A percentile compares a stretch with the other conserved stretches of the same genome.
These are phyloP conservation scores for Calonectria hongkongensis DNA, from an alignment of 2,329 filamentous ascomycete genomes.

Conservation along the genomic window DNA sequence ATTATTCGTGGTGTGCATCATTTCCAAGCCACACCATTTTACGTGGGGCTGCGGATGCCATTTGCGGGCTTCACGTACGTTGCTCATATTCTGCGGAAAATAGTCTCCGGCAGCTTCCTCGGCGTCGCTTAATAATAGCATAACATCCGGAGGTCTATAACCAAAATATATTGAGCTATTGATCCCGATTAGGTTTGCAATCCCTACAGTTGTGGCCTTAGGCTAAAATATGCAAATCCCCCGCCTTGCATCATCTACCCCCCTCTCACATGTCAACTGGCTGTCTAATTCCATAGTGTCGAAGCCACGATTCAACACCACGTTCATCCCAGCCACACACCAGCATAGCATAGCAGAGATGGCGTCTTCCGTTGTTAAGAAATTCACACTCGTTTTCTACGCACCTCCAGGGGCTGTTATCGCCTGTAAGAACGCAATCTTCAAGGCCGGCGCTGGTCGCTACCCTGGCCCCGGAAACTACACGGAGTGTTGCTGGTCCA, in stretches of 20 bases:
- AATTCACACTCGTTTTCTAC: conserved; percentile 68
- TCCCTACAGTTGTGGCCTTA: conserved; percentile 21
- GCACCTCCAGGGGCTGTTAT: conserved; percentile 65
- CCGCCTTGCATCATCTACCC: conserved; percentile 7
- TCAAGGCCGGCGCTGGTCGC: conserved; percentile 72
- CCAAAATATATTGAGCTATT: not conserved
- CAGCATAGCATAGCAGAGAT: not conserved
- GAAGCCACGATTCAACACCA: not conserved
- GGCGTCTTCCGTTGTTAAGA: conserved; percentile 26
- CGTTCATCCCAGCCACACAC: not conserved
- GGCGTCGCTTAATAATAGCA: conserved; percentile 8
- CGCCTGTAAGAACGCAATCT: conserved; percentile 72
- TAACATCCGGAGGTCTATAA: not conserved
- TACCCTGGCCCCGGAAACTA: conserved; percentile 70
- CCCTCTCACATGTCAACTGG: conserved; percentile 2
- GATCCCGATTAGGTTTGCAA: not conserved
- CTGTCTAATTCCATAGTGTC: not conserved
- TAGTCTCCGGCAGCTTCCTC: not conserved
- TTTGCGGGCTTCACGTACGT: not conserved
- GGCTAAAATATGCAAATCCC: conserved; percentile 3
- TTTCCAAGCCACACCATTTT: not conserved
- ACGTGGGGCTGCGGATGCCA: not conserved
- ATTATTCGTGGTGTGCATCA: too few species aligned
- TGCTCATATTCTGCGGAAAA: not conserved
- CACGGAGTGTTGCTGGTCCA: conserved; percentile 72